A percentile compares a stretch with the other conserved stretches of the same genome.
phyloP scores from a whole-genome alignment of 2,329 filamentous ascomycete species.

The Sarocladiaceae sp. region DNA sequence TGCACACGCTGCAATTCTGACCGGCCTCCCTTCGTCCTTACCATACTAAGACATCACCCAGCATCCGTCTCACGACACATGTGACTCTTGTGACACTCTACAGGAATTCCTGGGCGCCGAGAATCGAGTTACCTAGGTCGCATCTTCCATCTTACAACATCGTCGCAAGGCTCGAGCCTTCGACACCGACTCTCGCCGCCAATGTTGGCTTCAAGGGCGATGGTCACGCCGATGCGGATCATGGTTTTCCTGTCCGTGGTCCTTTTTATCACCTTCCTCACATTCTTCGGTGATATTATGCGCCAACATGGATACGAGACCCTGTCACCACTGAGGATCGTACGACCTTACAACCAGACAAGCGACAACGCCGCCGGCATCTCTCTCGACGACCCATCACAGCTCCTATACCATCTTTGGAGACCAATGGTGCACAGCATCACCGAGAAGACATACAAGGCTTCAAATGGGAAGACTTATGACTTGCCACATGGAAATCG shows the following conservation, averaged over 20 bases:
- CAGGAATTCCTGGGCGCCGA: too few species aligned
- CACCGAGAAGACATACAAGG: background rate
- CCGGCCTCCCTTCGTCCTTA: too few species aligned
- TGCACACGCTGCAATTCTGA: too few species aligned
- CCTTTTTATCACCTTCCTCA: background rate
- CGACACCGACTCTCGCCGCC: too few species aligned
- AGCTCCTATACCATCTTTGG: background rate
- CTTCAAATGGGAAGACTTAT: background rate
- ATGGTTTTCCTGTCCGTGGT: background rate
- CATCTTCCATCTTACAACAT: too few species aligned
- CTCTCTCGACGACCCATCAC: background rate
- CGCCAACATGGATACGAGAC: conserved; percentile 1
- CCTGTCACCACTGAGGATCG: conserved; percentile 9
- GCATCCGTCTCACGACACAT: too few species aligned
- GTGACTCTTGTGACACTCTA: too few species aligned
- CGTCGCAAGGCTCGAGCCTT: too few species aligned
- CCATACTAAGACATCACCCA: too few species aligned
- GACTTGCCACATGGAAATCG: background rate
- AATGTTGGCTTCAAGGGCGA: background rate
- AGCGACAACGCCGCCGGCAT: background rate
- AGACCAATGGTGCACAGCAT: background rate
- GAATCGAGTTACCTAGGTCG: too few species aligned
- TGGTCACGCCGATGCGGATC: conserved; percentile 4
- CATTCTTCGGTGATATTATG: background rate
- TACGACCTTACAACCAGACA: conserved; percentile 1